Base-by-base conservation (phyloP, 1,284 basidiomycete genomes). In the Ustilago sp. region DNA sequence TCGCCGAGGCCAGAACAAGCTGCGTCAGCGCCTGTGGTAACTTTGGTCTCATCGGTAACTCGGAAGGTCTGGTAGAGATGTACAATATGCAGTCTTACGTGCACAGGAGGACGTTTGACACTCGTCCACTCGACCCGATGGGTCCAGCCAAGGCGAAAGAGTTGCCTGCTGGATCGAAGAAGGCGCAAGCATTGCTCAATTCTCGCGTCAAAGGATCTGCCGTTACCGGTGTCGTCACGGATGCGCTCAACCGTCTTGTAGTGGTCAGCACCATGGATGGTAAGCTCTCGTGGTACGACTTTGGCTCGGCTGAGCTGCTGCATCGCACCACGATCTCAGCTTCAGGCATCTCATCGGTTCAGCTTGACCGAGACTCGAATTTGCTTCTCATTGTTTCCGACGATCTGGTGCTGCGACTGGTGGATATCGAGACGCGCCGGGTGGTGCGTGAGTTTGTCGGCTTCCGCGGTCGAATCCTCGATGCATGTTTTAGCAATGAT, bases 21-120 rank as follows among this genome's bases (percentile, higher is more conserved):
- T 77, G 92, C 78, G 93, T 98, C 15, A 93, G 94, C 13, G 93
- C 94, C 0, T 99, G 97, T 85, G 97, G 97, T 15, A 99, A 99
- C 85, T 99, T 98, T 86, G 94, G 93, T 45, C 87, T 99, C 7
- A 92, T 92, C 1, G 84, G 84, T 38, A 82, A 79, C 45, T 76
- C 71, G 31, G 64, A 80, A 31, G 84, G 84, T 11, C 59, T 70
- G 15, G 83, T 86, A 13, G 78, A 84, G 55, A 70, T 79, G 65
- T 84, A 80, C 77, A 85, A 86, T 66, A 83, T 86, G 79, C 96
- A 99, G 87, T 95, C 93, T 13, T 97, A 96, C 1, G 90, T 95
- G 70, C 90, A 91, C 80, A 89, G 97, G 50, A 93, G 93, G 47
- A 80, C 79, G n/a, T 81, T 80, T 39, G 73, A 75, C 36, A 81